Base-by-base conservation (phyloP, 148 eudicot species). In the Limonium bicolor region DNA sequence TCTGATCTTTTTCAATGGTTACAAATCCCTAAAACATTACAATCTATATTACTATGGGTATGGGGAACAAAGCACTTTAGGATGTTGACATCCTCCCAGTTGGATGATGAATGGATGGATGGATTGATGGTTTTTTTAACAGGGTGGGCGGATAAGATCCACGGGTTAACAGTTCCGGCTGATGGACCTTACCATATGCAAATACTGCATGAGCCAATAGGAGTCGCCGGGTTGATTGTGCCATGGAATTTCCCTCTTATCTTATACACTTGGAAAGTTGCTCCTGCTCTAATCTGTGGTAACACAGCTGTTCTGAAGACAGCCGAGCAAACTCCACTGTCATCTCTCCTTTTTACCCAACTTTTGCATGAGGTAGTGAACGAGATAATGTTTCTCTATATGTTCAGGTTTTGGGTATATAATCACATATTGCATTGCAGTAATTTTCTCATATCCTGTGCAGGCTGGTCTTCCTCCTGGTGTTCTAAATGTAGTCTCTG, bases 91-190 rank as follows among this genome's bases (percentile, higher is more conserved):
- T 17, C 8, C 7, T 5, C 19, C 6, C 20, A 13, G 7, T 36
- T 30, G 12, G 7, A 46, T 36, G 9, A 36, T 54, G 62, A n/a
- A n/a, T n/a, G n/a, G n/a, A n/a, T n/a, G n/a, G n/a, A n/a, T n/a
- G n/a, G n/a, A n/a, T n/a, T n/a, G n/a, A n/a, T n/a, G n/a, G n/a
- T n/a, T n/a, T n/a, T n/a, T n/a, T n/a, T n/a, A n/a, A n/a, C 46
- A 80, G 90, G 90, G 31, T 80, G 90, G 90, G 77, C 90, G 0
- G 90, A 80, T 57, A 80, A 80, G 59, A 80, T 80, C 58, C 90
- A 80, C 36, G 90, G 90, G 5, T 41, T 76, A 20, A 76, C 83
- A 0, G 80, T 64, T 58, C 90, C 83, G 20, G 83, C 77, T n/a
- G 90, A 80, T 40, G 82, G 90, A 16, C 74, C 69, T 18, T 48